Conservation (phyloP, 2,329 filamentous ascomycete genomes). For the Alternaria sp. region DNA sequence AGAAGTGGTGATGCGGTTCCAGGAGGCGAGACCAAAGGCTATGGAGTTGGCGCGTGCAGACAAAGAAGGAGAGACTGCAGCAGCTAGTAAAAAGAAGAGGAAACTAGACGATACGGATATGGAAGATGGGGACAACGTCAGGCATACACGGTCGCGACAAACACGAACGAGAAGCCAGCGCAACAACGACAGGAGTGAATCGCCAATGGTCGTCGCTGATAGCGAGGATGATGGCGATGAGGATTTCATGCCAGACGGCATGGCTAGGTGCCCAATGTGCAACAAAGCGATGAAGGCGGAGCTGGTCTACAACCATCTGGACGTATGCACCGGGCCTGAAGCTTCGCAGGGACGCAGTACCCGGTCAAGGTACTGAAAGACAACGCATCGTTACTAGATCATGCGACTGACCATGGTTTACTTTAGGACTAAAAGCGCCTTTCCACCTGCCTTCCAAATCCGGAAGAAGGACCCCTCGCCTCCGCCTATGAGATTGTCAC, state of each 20-base stretch:
- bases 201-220: slow-evolving; percentile 48
- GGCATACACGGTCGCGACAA: slow-evolving; percentile 44
- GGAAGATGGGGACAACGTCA: slow-evolving; percentile 51
- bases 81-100: slow-evolving; percentile 53
- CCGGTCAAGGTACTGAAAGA: slow-evolving; percentile 38
- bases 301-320: slow-evolving; percentile 81
- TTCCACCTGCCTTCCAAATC: slow-evolving; percentile 31
- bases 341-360: slow-evolving; percentile 37
- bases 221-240: slow-evolving; percentile 51
- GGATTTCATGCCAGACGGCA: slow-evolving; percentile 68
- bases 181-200: slow-evolving; percentile 35
- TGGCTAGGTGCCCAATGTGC: slow-evolving; percentile 87
- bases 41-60: slow-evolving; percentile 69
- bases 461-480: slow-evolving; percentile 52
- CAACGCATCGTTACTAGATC: neutral
- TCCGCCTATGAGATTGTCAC: slow-evolving; percentile 63
- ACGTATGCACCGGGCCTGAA: slow-evolving; percentile 64
- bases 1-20: slow-evolving; percentile 83
- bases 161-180: slow-evolving; percentile 51
- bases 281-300: slow-evolving; percentile 78
- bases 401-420: slow-evolving; percentile 14
- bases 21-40: slow-evolving; percentile 67
- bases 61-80: slow-evolving; percentile 27
- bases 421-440: slow-evolving; percentile 31
- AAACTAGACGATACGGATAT: slow-evolving; percentile 61